Base-by-base conservation (phyloP, 164 flowering plant genomes). In the Magnolia officinalis region DNA sequence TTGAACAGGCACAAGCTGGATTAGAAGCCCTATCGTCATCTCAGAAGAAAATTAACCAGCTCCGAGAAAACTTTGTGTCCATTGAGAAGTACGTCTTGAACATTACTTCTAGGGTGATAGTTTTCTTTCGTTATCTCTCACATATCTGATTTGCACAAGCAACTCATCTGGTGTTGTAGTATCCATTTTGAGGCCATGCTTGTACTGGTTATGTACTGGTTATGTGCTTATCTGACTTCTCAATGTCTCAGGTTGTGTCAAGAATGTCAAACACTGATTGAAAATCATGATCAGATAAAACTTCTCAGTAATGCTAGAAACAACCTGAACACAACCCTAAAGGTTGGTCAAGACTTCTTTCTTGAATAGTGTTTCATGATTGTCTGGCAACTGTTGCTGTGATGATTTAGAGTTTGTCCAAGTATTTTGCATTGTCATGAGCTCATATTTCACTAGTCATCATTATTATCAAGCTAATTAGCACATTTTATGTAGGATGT, bases 271-370 rank as follows among this genome's bases (percentile, higher is more conserved):
- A 96, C 88, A n/a, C 86, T 96, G 72, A 94, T 96, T 76, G 99
- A 96, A 67, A 96, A 96, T 78, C 98, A 96, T 83, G 98, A 96
- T 85, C 95, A 93, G 74, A 96, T 96, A 83, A 96, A 96, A 90
- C 92, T 96, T 37, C 96, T 96, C 65, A 96, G 99, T 89, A 96
- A 93, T 88, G 92, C 89, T 6, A 87, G 99, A 86, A 96, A 96
- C 81, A 96, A 96, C 82, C 84, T 93, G 72, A 93, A 89, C 82
- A 93, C 89, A 64, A 96, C 99, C 49, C 82, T 96, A 74, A 96
- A 96, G 97, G 98, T 94, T 70, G n/a, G 77, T 70, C 37, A 9
- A 37, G 73, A 67, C 49, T 75, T 68, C 4, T 23, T 52, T 26
- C 4, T 63, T 74, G 58, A 21, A 16, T 16, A 55, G 45, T 11